A percentile compares a stretch with the other conserved stretches of the same genome.
These are phyloP conservation scores for Odonthalia washingtoniensis DNA, from an alignment of 31 red algal genomes.

Conservation along the genomic window DNA sequence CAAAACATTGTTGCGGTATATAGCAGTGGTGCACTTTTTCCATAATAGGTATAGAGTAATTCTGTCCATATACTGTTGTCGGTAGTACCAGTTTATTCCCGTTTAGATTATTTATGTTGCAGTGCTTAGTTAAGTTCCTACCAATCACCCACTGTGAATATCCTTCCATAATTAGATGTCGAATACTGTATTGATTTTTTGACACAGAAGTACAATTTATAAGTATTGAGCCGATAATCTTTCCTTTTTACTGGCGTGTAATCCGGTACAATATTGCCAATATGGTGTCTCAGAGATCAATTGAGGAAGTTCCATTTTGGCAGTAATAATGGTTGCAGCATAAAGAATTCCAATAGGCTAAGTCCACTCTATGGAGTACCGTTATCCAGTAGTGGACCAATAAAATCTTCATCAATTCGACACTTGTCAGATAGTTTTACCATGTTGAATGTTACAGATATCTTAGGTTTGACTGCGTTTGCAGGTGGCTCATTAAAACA, in stretches of 20 bases:
- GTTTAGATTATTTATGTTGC: no score
- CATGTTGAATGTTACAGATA: no score
- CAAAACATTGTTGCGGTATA: not conserved
- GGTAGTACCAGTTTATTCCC: not conserved
- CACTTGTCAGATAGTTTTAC: no score
- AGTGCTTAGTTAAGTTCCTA: no score
- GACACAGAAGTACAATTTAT: not conserved
- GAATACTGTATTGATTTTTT: not conserved
- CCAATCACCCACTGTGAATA: not conserved
- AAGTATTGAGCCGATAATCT: slow-evolving; percentile 4
- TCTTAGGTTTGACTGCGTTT: no score
- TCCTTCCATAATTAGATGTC: not conserved
- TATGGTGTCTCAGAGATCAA: not conserved
- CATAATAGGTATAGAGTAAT: not conserved
- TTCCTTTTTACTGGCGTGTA: not conserved
- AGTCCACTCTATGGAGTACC: slow-evolving; percentile 20
- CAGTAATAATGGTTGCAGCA: not conserved
- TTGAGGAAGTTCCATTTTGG: not conserved
- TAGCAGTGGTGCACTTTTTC: slow-evolving; percentile 19
- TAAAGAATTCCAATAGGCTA: not conserved
- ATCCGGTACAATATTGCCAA: not conserved
- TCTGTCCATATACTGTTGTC: not conserved
- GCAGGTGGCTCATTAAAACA: no score
- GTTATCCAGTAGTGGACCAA: not conserved
- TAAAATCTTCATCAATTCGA: no score